Evolutionary conservation across 257 asterid genomes (phyloP), one percentile per base, ranked within the genome.

Genomic region (Lantana camara): DNA sequence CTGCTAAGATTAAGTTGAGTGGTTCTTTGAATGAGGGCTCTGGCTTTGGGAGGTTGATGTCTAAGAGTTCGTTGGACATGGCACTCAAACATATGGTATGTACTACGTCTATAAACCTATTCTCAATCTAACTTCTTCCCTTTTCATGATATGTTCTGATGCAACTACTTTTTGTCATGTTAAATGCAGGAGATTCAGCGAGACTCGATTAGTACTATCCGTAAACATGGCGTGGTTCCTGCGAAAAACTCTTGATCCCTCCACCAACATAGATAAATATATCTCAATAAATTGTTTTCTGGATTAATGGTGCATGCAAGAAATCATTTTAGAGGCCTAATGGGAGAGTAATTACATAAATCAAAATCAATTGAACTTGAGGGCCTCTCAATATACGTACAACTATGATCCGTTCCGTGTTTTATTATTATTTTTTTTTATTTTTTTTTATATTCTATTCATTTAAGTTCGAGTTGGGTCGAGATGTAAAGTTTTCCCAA

Each of bases 1-100:
- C n/a, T n/a, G n/a, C 51, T 45, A 80, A 74, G 27, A 23, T 73
- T 35, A 78, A 69, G 63, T 54, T 82, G 64, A 73, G 46, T 49
- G 68, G 81, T 19, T 83, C 89, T 0, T 52, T 77, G 57, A 82
- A 82, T 72, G 90, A 86, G 77, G 67, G 59, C 57, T 63, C 84
- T 5, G 86, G 95, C 46, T 81, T 77, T 64, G 91, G 91, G 60
- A 81, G 85, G 73, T 57, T 77, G 60, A 78, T 77, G 74, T 74
- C 88, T 1, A 80, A 66, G 64, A 77, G 41, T 20, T 86, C 95
- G 23, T 50, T 77, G 45, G 89, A 86, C 62, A 64, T 81, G 81
- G 74, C 82, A 41, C 70, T 47, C 58, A 78, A 73, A 57, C 82
- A 76, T 59, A 71, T 68, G 82, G 75, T 79, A 65, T 3, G 22